Evolutionary conservation across 345 rosid genomes (phyloP).

Genomic region (Streptanthus diversifolius): DNA sequence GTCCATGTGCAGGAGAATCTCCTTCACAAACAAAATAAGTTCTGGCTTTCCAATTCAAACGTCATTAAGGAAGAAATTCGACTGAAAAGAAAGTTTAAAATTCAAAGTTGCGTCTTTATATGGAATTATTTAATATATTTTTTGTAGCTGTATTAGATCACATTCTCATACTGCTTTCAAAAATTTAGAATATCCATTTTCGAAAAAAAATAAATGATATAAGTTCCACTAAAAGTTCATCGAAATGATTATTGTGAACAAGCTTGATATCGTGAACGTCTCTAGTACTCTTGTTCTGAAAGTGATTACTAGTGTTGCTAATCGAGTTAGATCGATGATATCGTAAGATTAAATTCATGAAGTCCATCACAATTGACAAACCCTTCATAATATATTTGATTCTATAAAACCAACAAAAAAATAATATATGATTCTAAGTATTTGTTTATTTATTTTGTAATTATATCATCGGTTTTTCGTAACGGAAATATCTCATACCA

Average conservation of each 20-base stretch:
- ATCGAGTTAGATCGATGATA: not conserved
- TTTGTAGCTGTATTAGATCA: not conserved
- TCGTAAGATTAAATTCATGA: not conserved
- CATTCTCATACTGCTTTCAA: not conserved
- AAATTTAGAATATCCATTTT: not conserved
- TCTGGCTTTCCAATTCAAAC: too few species aligned
- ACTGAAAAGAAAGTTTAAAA: not conserved
- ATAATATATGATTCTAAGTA: too few species aligned
- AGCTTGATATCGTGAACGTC: not conserved
- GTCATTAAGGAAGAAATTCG: not conserved
- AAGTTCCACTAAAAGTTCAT: not conserved
- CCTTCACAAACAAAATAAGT: not conserved
- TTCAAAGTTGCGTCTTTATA: not conserved
- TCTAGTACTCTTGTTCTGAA: not conserved
- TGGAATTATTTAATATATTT: not conserved
- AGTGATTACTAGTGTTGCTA: not conserved
- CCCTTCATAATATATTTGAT: not conserved
- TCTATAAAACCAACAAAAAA: not conserved
- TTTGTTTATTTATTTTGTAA: not conserved
- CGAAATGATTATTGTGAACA: not conserved
- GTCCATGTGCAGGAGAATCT: not conserved
- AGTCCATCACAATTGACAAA: not conserved
- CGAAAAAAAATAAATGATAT: too few species aligned
- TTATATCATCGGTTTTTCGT: not conserved
- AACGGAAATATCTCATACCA: too few species aligned